Percentiles rank a stretch among this genome's conserved stretches.
Evolutionary conservation across 257 asterid species (phyloP).

Genomic region (Hygrophila difformis): DNA sequence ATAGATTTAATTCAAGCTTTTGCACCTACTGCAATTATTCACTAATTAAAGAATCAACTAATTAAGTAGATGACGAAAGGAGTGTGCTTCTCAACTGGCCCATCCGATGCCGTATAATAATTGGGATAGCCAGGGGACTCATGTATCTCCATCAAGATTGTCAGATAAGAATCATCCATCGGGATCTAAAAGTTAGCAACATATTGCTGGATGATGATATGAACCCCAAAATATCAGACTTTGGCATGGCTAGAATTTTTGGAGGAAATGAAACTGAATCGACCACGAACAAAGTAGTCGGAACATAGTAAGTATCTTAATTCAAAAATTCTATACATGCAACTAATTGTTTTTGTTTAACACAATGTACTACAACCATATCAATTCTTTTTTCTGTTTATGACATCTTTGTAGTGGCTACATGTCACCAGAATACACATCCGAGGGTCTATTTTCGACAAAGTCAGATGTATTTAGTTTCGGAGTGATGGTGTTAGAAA

Average conservation of each 20-base stretch:
- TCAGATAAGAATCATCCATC: slow-evolving; percentile 20
- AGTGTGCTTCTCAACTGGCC: slow-evolving; percentile 14
- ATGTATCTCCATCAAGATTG: slow-evolving; percentile 33
- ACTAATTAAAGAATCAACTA: too few relatives aligned
- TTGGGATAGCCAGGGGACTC: slow-evolving; percentile 25
- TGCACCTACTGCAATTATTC: too few relatives aligned
- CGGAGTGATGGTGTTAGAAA: not conserved
- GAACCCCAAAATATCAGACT: slow-evolving; percentile 30
- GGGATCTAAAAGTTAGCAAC: slow-evolving; percentile 30
- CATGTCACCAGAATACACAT: not conserved
- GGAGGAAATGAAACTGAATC: not conserved
- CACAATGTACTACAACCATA: too few relatives aligned
- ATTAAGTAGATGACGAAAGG: not conserved
- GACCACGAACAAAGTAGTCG: not conserved
- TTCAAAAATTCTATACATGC: not conserved
- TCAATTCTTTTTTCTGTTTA: too few relatives aligned
- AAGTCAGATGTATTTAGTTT: slow-evolving; percentile 1
- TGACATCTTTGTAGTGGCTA: not conserved
- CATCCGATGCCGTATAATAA: slow-evolving; percentile 13
- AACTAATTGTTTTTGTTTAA: not conserved
- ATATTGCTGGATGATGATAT: slow-evolving; percentile 20
- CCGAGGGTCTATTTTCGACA: not conserved
- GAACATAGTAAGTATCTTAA: not conserved
- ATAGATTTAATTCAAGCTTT: too few relatives aligned
- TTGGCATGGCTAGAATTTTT: slow-evolving; percentile 20